These are phyloP conservation scores for Coemansia sp. DNA, from an alignment of 192 early-diverging fungal genomes.

Conservation along the genomic window DNA sequence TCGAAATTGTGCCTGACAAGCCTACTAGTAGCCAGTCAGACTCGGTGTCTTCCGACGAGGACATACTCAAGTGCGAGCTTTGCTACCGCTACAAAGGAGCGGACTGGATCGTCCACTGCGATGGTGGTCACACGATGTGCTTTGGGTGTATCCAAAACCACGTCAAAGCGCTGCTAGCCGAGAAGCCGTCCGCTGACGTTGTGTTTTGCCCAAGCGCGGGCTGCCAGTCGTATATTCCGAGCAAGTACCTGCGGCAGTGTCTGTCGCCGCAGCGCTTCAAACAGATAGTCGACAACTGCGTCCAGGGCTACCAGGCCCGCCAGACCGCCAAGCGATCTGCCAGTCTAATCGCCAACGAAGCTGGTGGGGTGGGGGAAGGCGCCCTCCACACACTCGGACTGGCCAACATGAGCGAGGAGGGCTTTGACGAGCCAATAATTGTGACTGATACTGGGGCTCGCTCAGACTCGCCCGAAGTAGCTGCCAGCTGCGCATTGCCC, in stretches of 20 bases:
- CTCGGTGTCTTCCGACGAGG: slow-evolving; percentile 29
- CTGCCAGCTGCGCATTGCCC: neutral
- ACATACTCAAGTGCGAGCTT: slow-evolving; percentile 24
- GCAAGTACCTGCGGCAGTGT: slow-evolving; percentile 28
- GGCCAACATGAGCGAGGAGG: slow-evolving; percentile 17
- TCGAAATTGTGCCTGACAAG: neutral
- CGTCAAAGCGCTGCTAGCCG: slow-evolving; percentile 21
- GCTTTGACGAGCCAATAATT: slow-evolving; percentile 35
- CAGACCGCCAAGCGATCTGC: slow-evolving; percentile 14
- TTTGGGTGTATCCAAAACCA: slow-evolving; percentile 49
- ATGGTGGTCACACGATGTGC: slow-evolving; percentile 27
- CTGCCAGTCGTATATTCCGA: slow-evolving; percentile 26
- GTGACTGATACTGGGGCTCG: neutral
- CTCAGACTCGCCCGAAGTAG: neutral
- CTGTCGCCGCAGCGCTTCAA: slow-evolving; percentile 46
- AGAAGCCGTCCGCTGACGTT: neutral
- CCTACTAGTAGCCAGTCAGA: neutral
- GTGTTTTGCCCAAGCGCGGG: slow-evolving; percentile 16
- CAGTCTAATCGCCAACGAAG: slow-evolving; percentile 2
- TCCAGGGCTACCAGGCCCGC: neutral
- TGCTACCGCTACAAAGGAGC: slow-evolving; percentile 30
- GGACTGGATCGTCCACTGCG: slow-evolving; percentile 41
- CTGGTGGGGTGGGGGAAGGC: neutral
- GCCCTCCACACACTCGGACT: neutral
- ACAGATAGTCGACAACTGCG: slow-evolving; percentile 30